A percentile compares a stretch with the other conserved stretches of the same genome.
phyloP scores from a whole-genome alignment of 192 early-diverging fungal species.

The Coemansia sp. region DNA sequence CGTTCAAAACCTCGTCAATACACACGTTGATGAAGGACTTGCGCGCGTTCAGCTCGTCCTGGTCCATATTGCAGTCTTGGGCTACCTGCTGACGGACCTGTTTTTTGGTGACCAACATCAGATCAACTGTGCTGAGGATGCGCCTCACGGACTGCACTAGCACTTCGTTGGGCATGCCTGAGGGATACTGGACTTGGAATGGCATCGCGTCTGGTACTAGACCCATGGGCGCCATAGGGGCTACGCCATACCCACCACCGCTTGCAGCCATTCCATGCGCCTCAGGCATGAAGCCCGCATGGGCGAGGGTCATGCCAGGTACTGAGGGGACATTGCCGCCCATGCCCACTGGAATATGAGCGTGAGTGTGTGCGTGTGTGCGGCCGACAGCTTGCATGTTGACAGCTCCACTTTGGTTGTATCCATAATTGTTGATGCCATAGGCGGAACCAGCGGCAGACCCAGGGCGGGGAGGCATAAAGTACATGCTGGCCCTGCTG shows the following conservation, averaged over 20 bases:
- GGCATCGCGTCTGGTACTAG: constrained; percentile 9
- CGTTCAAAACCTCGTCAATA: constrained; percentile 65
- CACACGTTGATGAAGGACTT: constrained; percentile 90
- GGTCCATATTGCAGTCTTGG: constrained; percentile 70
- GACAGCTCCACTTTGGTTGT: constrained; percentile 33
- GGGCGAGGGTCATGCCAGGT: constrained; percentile 18
- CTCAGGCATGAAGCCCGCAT: constrained; percentile 20
- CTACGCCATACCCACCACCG: constrained; percentile 7
- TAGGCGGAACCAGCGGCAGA: constrained; percentile 50
- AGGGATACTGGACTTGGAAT: constrained; percentile 36
- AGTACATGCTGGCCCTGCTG: constrained; percentile 57
- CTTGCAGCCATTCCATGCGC: neutral
- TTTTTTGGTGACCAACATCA: constrained; percentile 99
- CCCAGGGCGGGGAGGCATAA: constrained; percentile 44
- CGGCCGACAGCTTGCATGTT: constrained; percentile 40
- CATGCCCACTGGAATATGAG: constrained; percentile 29
- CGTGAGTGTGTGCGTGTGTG: neutral
- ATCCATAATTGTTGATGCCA: constrained; percentile 45
- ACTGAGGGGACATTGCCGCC: constrained; percentile 33
- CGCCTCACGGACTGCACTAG: constrained; percentile 69
- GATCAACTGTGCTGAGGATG: constrained; percentile 84
- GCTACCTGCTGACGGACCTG: constrained; percentile 91
- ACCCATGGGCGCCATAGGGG: constrained; percentile 4
- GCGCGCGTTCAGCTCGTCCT: constrained; percentile 73
- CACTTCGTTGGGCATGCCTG: constrained; percentile 68